Percentiles rank a stretch among this genome's conserved stretches.
These are phyloP conservation scores for Cyamopsis tetragonoloba DNA, from an alignment of 306 rosid genomes.

Conservation along the genomic window DNA sequence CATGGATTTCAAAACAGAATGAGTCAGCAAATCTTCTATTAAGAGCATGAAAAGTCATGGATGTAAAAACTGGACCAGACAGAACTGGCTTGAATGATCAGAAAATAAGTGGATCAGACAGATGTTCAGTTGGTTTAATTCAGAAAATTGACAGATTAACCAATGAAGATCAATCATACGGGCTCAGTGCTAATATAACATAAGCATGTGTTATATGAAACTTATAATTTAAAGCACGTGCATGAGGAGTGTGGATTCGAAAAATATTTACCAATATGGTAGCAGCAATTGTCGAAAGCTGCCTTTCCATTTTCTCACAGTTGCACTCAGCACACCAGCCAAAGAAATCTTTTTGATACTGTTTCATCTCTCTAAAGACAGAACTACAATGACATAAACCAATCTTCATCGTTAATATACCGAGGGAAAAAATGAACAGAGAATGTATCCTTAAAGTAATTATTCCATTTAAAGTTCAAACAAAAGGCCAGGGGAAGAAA, in stretches of 20 bases:
- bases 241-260: conserved; percentile 2
- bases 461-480: not conserved
- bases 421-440: not conserved
- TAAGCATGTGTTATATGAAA: not conserved
- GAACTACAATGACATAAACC: conserved; percentile 38
- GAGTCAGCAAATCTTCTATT: not conserved
- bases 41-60: not conserved
- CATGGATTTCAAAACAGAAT: conserved; percentile 6
- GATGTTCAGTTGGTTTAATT: too few relatives aligned
- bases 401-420: conserved; percentile 9
- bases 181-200: too few relatives aligned
- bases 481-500: not conserved
- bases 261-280: conserved; percentile 35
- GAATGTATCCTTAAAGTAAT: not conserved
- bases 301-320: conserved; percentile 45
- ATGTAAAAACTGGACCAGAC: too few relatives aligned
- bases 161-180: too few relatives aligned
- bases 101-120: too few relatives aligned
- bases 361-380: conserved; percentile 54
- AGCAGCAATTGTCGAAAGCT: conserved; percentile 38
- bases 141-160: too few relatives aligned
- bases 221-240: not conserved
- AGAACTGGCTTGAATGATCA: too few relatives aligned
- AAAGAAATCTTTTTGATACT: conserved; percentile 50
- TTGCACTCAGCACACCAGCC: conserved; percentile 60